phyloP scores from a whole-genome alignment of 139 green algal species.

The Raphidocelis subcapitata region DNA sequence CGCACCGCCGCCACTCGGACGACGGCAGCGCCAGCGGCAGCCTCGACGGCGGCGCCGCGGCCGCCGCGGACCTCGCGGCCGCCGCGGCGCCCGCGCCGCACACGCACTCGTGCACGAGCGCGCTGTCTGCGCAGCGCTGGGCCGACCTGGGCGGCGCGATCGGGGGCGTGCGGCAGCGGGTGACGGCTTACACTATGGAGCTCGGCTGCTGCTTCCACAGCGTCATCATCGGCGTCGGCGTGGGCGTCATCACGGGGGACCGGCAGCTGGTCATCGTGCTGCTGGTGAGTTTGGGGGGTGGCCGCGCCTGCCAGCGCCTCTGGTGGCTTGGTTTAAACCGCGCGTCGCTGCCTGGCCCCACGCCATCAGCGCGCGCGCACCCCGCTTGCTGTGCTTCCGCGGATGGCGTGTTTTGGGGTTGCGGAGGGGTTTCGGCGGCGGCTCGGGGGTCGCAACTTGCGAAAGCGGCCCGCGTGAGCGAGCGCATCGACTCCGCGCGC shows the following conservation, averaged over 20 bases:
- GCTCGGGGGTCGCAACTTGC: too few relatives aligned
- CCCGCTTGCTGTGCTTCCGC: too few relatives aligned
- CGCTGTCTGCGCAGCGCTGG: constrained; percentile 5
- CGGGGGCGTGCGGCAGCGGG: neutral
- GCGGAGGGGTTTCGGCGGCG: too few relatives aligned
- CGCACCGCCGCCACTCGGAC: too few relatives aligned
- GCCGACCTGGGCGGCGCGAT: neutral
- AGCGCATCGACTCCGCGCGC: too few relatives aligned
- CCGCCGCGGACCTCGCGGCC: neutral
- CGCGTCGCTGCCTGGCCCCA: too few relatives aligned
- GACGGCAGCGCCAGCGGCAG: neutral
- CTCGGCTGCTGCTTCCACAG: constrained; percentile 47
- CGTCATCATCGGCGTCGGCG: constrained; percentile 38
- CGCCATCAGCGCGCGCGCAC: too few relatives aligned
- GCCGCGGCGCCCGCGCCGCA: neutral
- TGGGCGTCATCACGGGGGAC: constrained; percentile 19
- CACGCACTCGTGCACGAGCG: constrained; percentile 24
- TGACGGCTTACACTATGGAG: constrained; percentile 41
- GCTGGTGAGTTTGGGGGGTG: constrained; percentile 28
- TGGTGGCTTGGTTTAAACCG: too few relatives aligned
- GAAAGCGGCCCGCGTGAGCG: too few relatives aligned
- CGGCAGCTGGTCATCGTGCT: constrained; percentile 7
- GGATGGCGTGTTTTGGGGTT: too few relatives aligned
- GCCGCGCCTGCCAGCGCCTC: too few relatives aligned
- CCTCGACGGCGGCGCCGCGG: neutral